Evolutionary conservation across 225 moss, liverwort and hornwort genomes (phyloP).

Genomic region (Polytrichum formosum): DNA sequence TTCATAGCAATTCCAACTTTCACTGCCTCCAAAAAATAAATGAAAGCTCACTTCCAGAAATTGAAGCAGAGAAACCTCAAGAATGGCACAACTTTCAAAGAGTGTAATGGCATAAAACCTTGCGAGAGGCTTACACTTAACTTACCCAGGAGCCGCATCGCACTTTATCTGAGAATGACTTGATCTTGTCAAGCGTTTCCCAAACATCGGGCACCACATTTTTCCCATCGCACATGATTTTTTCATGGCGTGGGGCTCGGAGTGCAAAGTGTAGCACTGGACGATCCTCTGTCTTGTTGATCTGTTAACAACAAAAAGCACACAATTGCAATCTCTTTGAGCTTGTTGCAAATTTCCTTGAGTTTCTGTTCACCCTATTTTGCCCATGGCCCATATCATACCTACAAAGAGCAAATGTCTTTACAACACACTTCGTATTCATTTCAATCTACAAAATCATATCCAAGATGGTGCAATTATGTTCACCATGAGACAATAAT

Average conservation of each 20-base stretch:
- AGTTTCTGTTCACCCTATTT: neutral
- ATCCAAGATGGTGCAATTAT: no score
- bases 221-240: constrained; percentile 76
- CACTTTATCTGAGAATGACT: constrained; percentile 77
- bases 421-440: no score
- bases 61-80: no score
- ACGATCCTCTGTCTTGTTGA: constrained; percentile 85
- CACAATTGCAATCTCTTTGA: neutral
- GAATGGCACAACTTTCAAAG: no score
- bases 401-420: no score
- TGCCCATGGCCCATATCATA: no score
- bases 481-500: no score
- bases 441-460: no score
- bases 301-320: constrained; percentile 32
- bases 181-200: constrained; percentile 91
- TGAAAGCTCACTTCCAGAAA: no score
- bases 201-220: constrained; percentile 90
- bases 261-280: constrained; percentile 83
- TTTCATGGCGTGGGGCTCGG: constrained; percentile 69
- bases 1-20: no score
- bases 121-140: neutral
- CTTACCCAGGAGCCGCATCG: constrained; percentile 82
- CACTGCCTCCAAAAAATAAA: no score
- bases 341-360: neutral
- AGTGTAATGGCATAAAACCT: no score